Evolutionary conservation across 371 early-diverging fungal genomes (phyloP).

Genomic region (Gilbertella persicaria): DNA sequence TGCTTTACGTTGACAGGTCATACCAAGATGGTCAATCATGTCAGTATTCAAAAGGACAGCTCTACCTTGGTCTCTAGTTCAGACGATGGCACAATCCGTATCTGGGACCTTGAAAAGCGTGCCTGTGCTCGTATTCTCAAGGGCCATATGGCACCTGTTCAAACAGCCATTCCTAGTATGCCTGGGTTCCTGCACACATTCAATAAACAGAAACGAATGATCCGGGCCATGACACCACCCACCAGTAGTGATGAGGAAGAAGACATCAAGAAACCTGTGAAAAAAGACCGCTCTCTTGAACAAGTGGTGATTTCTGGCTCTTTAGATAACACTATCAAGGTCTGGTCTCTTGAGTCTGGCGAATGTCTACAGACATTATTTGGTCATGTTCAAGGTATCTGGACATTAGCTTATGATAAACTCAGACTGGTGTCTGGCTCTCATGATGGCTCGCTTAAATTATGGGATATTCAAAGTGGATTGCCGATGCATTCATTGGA

Average conservation of each 20-base stretch:
- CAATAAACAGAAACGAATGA: conserved; percentile 7
- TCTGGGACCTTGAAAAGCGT: conserved; percentile 79
- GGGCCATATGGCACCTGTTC: conserved; percentile 82
- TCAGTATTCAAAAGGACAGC: conserved; percentile 63
- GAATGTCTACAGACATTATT: conserved; percentile 77
- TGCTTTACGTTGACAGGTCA: conserved; percentile 80
- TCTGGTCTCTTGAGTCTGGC: conserved; percentile 82
- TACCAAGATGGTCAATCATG: conserved; percentile 76
- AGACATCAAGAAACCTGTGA: conserved; percentile 62
- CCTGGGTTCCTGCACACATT: conserved; percentile 43
- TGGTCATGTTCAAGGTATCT: conserved; percentile 89
- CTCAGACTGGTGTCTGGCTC: conserved; percentile 87
- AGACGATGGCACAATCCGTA: conserved; percentile 73
- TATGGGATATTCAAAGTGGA: conserved; percentile 92
- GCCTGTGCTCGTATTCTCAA: conserved; percentile 65
- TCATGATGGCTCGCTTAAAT: conserved; percentile 79
- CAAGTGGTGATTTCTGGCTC: conserved; percentile 79
- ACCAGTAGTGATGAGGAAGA: conserved; percentile 18
- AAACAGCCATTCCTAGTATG: conserved; percentile 57
- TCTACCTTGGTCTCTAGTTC: conserved; percentile 67
- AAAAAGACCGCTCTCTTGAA: conserved; percentile 35
- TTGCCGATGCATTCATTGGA: conserved; percentile 69
- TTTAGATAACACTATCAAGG: conserved; percentile 83
- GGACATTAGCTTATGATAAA: conserved; percentile 81
- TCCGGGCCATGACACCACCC: background rate